Conservation (phyloP, 148 eudicot genomes). For the Polygonum maritimum region DNA sequence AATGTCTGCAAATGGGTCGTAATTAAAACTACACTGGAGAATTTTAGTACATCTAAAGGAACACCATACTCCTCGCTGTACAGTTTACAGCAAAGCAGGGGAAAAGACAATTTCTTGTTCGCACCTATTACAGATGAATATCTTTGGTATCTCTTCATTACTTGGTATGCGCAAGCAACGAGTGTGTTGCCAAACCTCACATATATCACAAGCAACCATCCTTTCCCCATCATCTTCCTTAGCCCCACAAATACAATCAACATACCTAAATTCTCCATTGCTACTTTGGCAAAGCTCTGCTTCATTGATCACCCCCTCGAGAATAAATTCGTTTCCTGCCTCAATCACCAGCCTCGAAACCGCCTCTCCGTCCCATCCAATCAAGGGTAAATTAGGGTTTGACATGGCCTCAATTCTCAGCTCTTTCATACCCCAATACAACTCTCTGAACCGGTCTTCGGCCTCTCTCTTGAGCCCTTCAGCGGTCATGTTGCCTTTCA, state of each 20-base stretch:
- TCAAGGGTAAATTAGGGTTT: slow-evolving; percentile 15
- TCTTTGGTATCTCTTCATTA: slow-evolving; percentile 55
- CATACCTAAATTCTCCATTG: slow-evolving; percentile 9
- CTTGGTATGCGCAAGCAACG: slow-evolving; percentile 72
- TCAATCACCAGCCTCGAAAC: slow-evolving; percentile 17
- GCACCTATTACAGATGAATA: slow-evolving; percentile 70
- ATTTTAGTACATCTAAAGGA: neutral
- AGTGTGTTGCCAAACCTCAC: slow-evolving; percentile 90
- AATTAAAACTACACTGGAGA: neutral
- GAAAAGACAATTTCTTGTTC: slow-evolving; percentile 65
- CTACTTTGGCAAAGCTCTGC: slow-evolving; percentile 11
- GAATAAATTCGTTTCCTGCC: slow-evolving; percentile 36
- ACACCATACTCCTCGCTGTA: neutral
- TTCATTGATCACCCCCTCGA: slow-evolving; percentile 40
- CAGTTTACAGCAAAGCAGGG: slow-evolving; percentile 31
- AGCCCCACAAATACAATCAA: slow-evolving; percentile 81
- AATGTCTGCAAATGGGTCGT: no score
- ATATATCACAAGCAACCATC: slow-evolving; percentile 85
- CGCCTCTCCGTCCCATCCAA: neutral
- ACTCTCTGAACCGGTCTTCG: slow-evolving; percentile 43
- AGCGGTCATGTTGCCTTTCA: slow-evolving; percentile 32
- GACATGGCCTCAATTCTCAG: slow-evolving; percentile 29
- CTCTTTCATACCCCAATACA: slow-evolving; percentile 51
- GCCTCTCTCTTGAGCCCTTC: slow-evolving; percentile 50
- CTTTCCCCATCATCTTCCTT: slow-evolving; percentile 83